phyloP scores from a whole-genome alignment of 2,329 filamentous ascomycete genomes.

The Neoascochyta sp. region DNA sequence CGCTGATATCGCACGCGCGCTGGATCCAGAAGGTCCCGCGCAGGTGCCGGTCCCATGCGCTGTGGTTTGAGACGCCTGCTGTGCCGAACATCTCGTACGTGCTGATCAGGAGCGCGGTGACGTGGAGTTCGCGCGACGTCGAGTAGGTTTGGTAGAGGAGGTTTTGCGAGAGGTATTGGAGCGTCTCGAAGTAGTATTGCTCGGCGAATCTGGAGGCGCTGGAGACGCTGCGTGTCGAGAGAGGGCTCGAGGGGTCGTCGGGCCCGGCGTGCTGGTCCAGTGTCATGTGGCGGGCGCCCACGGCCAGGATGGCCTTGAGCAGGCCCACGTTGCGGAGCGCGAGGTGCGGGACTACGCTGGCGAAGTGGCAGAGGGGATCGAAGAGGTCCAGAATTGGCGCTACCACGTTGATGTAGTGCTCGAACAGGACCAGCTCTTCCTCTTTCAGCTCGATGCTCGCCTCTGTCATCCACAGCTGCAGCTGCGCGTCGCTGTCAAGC shows the following conservation, averaged over 20 bases:
- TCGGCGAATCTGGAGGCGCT: constrained; percentile 38
- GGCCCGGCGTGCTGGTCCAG: constrained; percentile 30
- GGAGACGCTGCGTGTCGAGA: constrained; percentile 11
- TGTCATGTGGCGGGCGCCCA: constrained; percentile 51
- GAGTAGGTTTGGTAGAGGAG: constrained; percentile 58
- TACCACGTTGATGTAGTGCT: constrained; percentile 38
- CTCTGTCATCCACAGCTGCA: constrained; percentile 23
- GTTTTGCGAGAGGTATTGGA: constrained; percentile 59
- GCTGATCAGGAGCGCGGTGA: constrained; percentile 57
- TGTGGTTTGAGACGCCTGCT: constrained; percentile 37
- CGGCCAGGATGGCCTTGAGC: constrained; percentile 55
- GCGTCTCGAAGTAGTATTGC: constrained; percentile 59
- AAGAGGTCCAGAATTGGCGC: constrained; percentile 44
- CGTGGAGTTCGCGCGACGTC: constrained; percentile 55
- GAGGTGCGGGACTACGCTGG: constrained; percentile 30
- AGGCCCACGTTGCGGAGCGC: constrained; percentile 55
- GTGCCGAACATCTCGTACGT: constrained; percentile 64
- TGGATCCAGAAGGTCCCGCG: constrained; percentile 65
- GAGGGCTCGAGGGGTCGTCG: constrained; percentile 16
- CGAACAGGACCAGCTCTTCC: constrained; percentile 39
- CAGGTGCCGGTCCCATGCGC: constrained; percentile 60
- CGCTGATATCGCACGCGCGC: constrained; percentile 56
- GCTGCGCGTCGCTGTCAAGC: constrained; percentile 6
- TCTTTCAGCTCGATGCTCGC: constrained; percentile 25
- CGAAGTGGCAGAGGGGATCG: constrained; percentile 40